phyloP scores from a whole-genome alignment of 225 moss, liverwort and hornwort genomes.

The Pseudisothecium myosuroides region DNA sequence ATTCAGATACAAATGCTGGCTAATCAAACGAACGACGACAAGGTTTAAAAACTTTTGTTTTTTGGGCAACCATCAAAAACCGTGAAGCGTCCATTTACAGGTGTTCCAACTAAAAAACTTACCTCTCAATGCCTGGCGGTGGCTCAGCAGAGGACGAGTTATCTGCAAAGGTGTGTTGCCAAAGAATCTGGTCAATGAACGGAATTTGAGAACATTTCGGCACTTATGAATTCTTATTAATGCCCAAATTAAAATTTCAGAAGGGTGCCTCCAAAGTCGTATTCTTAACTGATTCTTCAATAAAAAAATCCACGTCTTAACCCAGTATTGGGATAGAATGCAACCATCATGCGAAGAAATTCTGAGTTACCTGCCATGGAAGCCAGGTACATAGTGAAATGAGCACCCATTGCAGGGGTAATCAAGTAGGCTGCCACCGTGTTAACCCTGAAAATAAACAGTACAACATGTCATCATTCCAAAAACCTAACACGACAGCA shows the following conservation, averaged over 20 bases:
- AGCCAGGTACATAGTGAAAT: constrained; percentile 96
- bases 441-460: constrained; percentile 42
- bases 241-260: not conserved
- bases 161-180: constrained; percentile 30
- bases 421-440: constrained; percentile 80
- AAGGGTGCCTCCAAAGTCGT: not conserved
- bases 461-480: not conserved
- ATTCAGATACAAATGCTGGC: not conserved
- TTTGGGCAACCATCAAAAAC: not conserved
- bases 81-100: not conserved
- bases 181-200: not conserved
- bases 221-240: not conserved
- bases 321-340: not conserved
- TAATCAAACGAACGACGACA: not conserved
- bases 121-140: constrained; percentile 68
- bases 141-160: constrained; percentile 74
- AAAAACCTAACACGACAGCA: not conserved
- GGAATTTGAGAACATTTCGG: not conserved
- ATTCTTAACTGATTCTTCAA: not conserved
- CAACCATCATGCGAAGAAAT: not conserved
- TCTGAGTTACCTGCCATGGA: constrained; percentile 63
- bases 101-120: not conserved
- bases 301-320: not conserved
- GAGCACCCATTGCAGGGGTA: constrained; percentile 95
- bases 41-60: not conserved